phyloP scores from a whole-genome alignment of 2,329 filamentous ascomycete species.

The Aspergillus pseudotamarii region DNA sequence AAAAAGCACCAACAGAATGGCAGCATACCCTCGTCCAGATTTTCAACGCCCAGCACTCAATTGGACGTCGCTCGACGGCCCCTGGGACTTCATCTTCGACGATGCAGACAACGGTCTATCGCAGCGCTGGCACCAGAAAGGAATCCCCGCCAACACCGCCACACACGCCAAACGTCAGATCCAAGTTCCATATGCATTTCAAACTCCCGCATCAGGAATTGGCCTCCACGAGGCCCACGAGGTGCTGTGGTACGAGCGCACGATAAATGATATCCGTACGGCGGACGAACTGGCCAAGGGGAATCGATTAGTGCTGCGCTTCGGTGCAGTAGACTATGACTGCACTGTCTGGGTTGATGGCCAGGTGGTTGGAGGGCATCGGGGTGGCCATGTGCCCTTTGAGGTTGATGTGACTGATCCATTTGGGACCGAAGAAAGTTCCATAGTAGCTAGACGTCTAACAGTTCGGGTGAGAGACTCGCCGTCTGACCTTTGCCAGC shows the following conservation, averaged over 20 bases:
- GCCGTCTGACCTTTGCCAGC: slow-evolving; percentile 65
- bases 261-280: slow-evolving; percentile 54
- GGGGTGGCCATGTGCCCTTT: slow-evolving; percentile 66
- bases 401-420: slow-evolving; percentile 58
- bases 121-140: slow-evolving; percentile 56
- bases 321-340: slow-evolving; percentile 56
- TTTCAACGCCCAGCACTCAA: slow-evolving; percentile 59
- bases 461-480: slow-evolving; percentile 66
- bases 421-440: slow-evolving; percentile 1
- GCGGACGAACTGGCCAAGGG: slow-evolving; percentile 44
- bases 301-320: slow-evolving; percentile 47
- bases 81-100: slow-evolving; percentile 68
- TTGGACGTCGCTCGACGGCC: slow-evolving; percentile 65
- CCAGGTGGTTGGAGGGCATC: slow-evolving; percentile 52
- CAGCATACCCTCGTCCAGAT: slow-evolving; percentile 64
- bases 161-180: slow-evolving; percentile 56
- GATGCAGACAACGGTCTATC: slow-evolving; percentile 61
- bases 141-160: slow-evolving; percentile 47
- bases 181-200: slow-evolving; percentile 67
- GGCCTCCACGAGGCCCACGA: slow-evolving; percentile 65
- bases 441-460: slow-evolving; percentile 42
- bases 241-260: slow-evolving; percentile 67
- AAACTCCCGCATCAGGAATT: slow-evolving; percentile 65
- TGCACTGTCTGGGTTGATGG: slow-evolving; percentile 60
- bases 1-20: not conserved